Conservation (phyloP, 2,329 filamentous ascomycete species). For the Fusarium torreyae region DNA sequence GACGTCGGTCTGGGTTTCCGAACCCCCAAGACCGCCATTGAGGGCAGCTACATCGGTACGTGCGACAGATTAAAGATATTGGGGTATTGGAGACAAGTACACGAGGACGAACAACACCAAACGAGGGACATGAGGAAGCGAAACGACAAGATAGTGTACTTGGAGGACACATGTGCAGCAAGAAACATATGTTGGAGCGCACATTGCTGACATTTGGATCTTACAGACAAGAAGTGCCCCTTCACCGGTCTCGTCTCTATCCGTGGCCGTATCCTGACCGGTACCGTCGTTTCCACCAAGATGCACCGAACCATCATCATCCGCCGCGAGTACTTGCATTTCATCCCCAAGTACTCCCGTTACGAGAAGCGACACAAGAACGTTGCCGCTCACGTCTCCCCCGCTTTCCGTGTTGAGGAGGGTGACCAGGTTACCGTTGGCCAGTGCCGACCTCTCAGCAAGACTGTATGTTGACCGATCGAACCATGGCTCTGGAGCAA, state of each 20-base stretch:
- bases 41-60: slow-evolving; percentile 99
- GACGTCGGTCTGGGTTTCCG: slow-evolving; percentile 99
- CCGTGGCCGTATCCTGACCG: slow-evolving; percentile 99
- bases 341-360: slow-evolving; percentile 99
- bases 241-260: slow-evolving; percentile 99
- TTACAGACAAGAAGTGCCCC: slow-evolving; percentile 99
- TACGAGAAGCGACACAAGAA: slow-evolving; percentile 99
- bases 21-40: slow-evolving; percentile 98
- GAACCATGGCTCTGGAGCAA: not conserved
- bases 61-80: slow-evolving; percentile 54
- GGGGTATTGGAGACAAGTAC: slow-evolving; percentile 20
- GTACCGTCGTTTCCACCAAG: slow-evolving; percentile 99
- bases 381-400: slow-evolving; percentile 98
- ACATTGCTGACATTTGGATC: slow-evolving; percentile 47
- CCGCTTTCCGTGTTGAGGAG: slow-evolving; percentile 99
- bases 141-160: not conserved
- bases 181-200: slow-evolving; percentile 11
- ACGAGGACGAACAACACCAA: slow-evolving; percentile 12
- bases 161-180: not conserved
- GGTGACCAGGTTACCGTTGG: slow-evolving; percentile 99
- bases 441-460: slow-evolving; percentile 99
- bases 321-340: slow-evolving; percentile 99
- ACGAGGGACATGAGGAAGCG: not conserved
- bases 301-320: slow-evolving; percentile 99
- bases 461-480: slow-evolving; percentile 84